Conservation (phyloP, 2,329 filamentous ascomycete species). For the Meredithiella fracta region DNA sequence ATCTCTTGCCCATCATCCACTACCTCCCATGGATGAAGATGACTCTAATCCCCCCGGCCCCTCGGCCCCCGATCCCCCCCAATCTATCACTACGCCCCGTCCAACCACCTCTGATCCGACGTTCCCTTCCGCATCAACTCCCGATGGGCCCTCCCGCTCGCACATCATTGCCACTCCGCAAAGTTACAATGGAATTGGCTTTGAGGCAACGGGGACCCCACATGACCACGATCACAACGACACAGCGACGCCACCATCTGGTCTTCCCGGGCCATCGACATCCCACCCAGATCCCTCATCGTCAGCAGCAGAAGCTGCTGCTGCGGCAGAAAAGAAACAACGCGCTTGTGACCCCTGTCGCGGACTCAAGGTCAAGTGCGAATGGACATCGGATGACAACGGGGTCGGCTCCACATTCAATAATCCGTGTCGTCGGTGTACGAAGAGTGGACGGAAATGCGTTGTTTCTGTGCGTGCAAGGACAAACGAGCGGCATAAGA, state of each 20-base stretch:
- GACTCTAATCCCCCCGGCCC: background rate
- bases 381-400: constrained; percentile 47
- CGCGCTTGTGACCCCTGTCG: constrained; percentile 63
- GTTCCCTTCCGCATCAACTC: background rate
- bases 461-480: constrained; percentile 57
- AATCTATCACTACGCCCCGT: background rate
- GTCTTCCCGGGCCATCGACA: background rate
- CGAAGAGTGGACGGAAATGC: constrained; percentile 63
- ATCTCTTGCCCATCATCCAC: too few species aligned
- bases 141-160: background rate
- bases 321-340: constrained; percentile 43
- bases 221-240: background rate
- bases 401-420: constrained; percentile 23
- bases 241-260: background rate
- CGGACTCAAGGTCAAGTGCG: constrained; percentile 68
- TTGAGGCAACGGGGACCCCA: background rate
- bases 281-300: background rate
- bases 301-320: background rate
- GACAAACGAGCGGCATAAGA: constrained; percentile 60
- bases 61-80: background rate
- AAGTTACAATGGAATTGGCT: background rate
- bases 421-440: constrained; percentile 57
- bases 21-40: too few species aligned
- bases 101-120: background rate
- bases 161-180: background rate